These are phyloP conservation scores for Kwoniella newhampshirensis DNA, from an alignment of 768 basidiomycete genomes.

Conservation along the genomic window DNA sequence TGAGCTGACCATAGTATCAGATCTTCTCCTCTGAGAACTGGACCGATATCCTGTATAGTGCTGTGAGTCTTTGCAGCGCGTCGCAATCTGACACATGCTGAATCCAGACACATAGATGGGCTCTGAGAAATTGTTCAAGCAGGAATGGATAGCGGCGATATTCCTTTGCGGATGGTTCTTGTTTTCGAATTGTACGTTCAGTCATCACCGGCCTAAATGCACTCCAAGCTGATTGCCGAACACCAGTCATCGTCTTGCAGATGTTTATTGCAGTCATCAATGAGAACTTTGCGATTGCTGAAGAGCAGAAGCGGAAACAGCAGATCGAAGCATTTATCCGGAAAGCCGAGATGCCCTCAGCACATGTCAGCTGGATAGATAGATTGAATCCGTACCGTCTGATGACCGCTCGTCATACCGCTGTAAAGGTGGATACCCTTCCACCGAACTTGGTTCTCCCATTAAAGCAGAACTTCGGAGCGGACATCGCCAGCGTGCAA, in stretches of 20 bases:
- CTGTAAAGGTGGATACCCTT: slow-evolving; percentile 67
- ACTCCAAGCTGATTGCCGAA: slow-evolving; percentile 6
- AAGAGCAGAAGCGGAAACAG: slow-evolving; percentile 78
- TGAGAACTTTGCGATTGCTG: slow-evolving; percentile 89
- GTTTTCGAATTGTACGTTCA: slow-evolving; percentile 79
- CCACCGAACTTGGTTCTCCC: slow-evolving; percentile 75
- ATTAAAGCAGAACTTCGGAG: slow-evolving; percentile 68
- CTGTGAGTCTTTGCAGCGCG: slow-evolving; percentile 8
- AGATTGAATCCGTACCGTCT: slow-evolving; percentile 84
- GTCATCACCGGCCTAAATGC: background rate
- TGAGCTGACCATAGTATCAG: no score
- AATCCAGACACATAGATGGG: slow-evolving; percentile 64
- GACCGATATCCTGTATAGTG: slow-evolving; percentile 37
- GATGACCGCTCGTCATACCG: slow-evolving; percentile 70
- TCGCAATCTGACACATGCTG: slow-evolving; percentile 52
- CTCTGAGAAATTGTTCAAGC: slow-evolving; percentile 66
- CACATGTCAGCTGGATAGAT: slow-evolving; percentile 65
- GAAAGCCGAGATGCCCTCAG: slow-evolving; percentile 54
- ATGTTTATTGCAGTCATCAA: slow-evolving; percentile 98
- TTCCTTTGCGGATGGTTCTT: slow-evolving; percentile 83
- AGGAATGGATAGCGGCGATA: slow-evolving; percentile 67
- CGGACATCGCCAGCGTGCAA: slow-evolving; percentile 26
- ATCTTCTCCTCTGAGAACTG: slow-evolving; percentile 93
- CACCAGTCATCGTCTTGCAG: slow-evolving; percentile 79
- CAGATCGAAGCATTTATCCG: slow-evolving; percentile 69